Percentiles rank a stretch among this genome's conserved stretches.
These are phyloP conservation scores for Xylaria sp. DNA, from an alignment of 2,329 filamentous ascomycete genomes.

Conservation along the genomic window DNA sequence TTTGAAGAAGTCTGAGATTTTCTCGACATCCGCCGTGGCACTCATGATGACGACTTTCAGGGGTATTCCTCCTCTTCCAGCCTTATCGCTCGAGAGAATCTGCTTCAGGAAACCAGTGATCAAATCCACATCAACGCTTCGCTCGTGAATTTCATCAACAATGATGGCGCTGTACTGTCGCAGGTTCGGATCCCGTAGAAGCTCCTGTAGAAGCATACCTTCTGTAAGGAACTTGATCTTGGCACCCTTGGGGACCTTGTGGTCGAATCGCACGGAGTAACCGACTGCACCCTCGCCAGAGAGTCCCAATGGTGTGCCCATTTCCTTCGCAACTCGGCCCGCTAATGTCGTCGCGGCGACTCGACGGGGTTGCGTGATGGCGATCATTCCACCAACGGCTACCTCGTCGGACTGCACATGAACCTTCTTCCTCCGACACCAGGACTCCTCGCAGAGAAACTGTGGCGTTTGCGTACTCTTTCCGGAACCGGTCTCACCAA, in stretches of 20 bases:
- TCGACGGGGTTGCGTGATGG: slow-evolving; percentile 88
- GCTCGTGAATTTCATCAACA: slow-evolving; percentile 95
- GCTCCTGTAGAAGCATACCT: slow-evolving; percentile 91
- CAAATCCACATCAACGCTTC: slow-evolving; percentile 90
- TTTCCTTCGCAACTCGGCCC: slow-evolving; percentile 77
- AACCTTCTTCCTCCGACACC: slow-evolving; percentile 63
- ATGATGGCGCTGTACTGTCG: slow-evolving; percentile 83
- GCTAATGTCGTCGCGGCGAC: slow-evolving; percentile 92
- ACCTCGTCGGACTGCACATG: slow-evolving; percentile 43
- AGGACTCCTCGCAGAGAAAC: slow-evolving; percentile 71
- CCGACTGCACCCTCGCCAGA: slow-evolving; percentile 59
- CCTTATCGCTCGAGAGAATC: slow-evolving; percentile 58
- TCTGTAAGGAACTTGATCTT: slow-evolving; percentile 93
- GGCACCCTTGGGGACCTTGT: slow-evolving; percentile 72
- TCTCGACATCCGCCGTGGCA: slow-evolving; percentile 85
- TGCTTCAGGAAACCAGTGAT: slow-evolving; percentile 82
- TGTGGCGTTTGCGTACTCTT: slow-evolving; percentile 97
- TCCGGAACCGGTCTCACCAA: slow-evolving; percentile 92
- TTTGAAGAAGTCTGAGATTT: slow-evolving; percentile 68
- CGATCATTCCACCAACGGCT: slow-evolving; percentile 71
- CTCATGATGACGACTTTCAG: slow-evolving; percentile 95
- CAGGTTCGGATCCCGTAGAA: slow-evolving; percentile 77
- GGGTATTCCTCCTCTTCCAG: slow-evolving; percentile 63
- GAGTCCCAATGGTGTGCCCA: slow-evolving; percentile 46
- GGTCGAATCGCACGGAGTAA: slow-evolving; percentile 93